Evolutionary conservation across 148 eudicot genomes (phyloP), one percentile per base, ranked within the genome.

Genomic region (Cornus controversa): DNA sequence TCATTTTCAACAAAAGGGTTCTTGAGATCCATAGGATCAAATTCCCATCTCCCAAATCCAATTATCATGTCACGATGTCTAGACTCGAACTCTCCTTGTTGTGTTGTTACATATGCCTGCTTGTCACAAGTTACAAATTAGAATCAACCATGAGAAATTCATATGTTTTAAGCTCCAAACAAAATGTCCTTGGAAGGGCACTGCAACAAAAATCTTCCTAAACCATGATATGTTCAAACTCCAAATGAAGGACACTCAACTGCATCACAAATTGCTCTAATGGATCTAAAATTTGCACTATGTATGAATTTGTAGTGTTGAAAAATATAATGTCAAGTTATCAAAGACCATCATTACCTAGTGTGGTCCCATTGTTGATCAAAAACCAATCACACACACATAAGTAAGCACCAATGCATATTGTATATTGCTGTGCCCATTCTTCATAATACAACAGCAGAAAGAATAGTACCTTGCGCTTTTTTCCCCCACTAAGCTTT

Each of bases 11-110:
- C 40, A 20, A 79, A 74, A 28, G 84, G 75, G 65, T 80, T 85
- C 29, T 25, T 11, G n/a, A 87, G 78, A 27, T 87, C 88, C 78
- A 79, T 40, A 10, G 90, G 88, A 76, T 81, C 84, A 10, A 87
- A 87, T 36, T 83, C 90, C 90, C 90, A 85, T 2, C 66, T 83
- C 69, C 90, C 88, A 53, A 87, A 85, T 29, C 86, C 88, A 64
- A 87, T 57, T 77, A 74, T 87, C 69, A 85, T 37, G 78, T 85
- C 86, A 18, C 86, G 65, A 18, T 81, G 74, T 40, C 79, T 57
- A n/a, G 88, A 87, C 71, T 85, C 90, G 2, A 27, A 67, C 40
- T 53, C 84, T 53, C 88, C 88, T 75, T 85, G 87, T 57, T 80
- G 82, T 16, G 31, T 82, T n/a, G n/a, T n/a, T 13, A 72, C 77